phyloP scores from a whole-genome alignment of 441 rosid species.

The Rhodomyrtus psidioides region DNA sequence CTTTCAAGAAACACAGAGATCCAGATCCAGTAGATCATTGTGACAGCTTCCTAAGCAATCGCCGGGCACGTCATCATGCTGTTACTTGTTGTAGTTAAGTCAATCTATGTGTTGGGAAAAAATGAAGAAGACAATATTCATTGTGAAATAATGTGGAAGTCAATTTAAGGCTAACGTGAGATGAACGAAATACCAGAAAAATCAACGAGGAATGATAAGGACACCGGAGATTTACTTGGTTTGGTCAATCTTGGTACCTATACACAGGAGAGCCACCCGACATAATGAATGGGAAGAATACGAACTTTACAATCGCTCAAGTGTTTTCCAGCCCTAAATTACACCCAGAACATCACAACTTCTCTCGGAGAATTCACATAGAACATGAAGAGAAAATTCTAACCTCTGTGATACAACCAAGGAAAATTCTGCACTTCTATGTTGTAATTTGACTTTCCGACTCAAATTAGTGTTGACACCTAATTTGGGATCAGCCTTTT shows the following conservation, averaged over 20 bases:
- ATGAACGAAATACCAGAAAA: neutral
- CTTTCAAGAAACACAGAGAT: neutral
- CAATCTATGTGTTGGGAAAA: neutral
- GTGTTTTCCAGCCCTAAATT: neutral
- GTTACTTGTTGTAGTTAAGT: neutral
- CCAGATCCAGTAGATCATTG: neutral
- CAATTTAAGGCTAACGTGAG: neutral
- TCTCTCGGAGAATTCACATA: neutral
- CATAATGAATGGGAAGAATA: neutral
- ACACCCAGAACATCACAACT: neutral
- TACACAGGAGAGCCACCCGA: neutral
- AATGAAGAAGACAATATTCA: neutral
- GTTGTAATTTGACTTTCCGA: neutral
- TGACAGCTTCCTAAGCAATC: neutral
- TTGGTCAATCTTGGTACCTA: neutral
- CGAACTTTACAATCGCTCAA: neutral
- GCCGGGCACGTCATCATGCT: no score
- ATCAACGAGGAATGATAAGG: neutral
- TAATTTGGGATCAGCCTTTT: no score
- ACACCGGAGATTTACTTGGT: neutral
- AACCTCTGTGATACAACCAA: neutral
- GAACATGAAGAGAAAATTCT: neutral
- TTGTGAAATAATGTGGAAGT: neutral
- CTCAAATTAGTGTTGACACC: no score
- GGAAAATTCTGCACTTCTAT: neutral